Evolutionary conservation across 495 filamentous ascomycete species (phyloP).

Genomic region (Hypoxylon perforatum): DNA sequence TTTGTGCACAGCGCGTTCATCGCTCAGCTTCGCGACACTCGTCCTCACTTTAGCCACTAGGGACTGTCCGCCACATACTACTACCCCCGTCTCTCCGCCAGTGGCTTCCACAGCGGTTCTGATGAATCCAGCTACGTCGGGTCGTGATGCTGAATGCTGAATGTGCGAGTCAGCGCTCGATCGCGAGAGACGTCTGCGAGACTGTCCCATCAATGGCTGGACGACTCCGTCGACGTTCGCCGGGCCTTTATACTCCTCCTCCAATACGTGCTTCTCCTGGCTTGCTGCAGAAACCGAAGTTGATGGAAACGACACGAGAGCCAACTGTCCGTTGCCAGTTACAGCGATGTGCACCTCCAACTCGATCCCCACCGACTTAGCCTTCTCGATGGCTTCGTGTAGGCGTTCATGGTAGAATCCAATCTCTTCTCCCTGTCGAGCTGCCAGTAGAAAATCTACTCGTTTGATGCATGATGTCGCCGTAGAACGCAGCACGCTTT

Average conservation of each 20-base stretch:
- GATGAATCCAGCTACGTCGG: slow-evolving; percentile 59
- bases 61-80: slow-evolving; percentile 80
- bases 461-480: slow-evolving; percentile 67
- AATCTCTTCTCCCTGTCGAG: slow-evolving; percentile 75
- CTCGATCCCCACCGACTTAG: slow-evolving; percentile 59
- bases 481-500: slow-evolving; percentile 59
- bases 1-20: slow-evolving; percentile 91
- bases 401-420: slow-evolving; percentile 75
- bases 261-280: slow-evolving; percentile 40
- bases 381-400: slow-evolving; percentile 64
- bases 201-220: slow-evolving; percentile 27
- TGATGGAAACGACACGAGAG: not conserved
- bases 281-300: slow-evolving; percentile 19
- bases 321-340: slow-evolving; percentile 57
- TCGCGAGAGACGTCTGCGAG: slow-evolving; percentile 44
- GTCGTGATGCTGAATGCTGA: slow-evolving; percentile 50
- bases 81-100: slow-evolving; percentile 82
- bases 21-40: slow-evolving; percentile 75
- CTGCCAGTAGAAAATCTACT: slow-evolving; percentile 77
- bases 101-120: slow-evolving; percentile 73
- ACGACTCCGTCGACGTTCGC: slow-evolving; percentile 26
- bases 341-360: slow-evolving; percentile 62
- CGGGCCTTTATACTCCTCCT: slow-evolving; percentile 41
- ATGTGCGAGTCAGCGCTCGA: slow-evolving; percentile 54
- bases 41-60: slow-evolving; percentile 73